Base-by-base conservation (phyloP, 2,329 filamentous ascomycete species). In the Scedosporium apiospermum region DNA sequence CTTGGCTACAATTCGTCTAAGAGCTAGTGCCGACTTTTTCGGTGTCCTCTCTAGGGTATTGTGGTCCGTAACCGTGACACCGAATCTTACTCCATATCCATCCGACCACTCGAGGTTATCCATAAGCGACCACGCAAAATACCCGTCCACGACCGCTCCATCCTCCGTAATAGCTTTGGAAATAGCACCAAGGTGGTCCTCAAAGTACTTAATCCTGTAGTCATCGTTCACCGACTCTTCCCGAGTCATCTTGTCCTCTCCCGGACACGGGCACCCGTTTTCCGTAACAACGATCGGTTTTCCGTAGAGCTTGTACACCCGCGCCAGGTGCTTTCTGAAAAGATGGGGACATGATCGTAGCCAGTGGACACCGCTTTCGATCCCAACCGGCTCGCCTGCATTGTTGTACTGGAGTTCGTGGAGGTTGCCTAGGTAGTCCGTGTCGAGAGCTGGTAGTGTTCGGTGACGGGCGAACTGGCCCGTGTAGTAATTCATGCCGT, bases 401-500 rank as follows among this genome's bases (percentile, higher is more conserved):
- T 68, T 70, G 64, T 76, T 71, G 4, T 65, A 68, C 62, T 70
- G 70, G 42, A 70, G 66, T 60, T 72, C 71, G 14, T 73, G 68
- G 6, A 75, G 63, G 64, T 74, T 72, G 46, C 74, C 73, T 9
- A 70, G 61, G 57, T 71, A 71, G 64, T 76, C 74, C 1, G 69
- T 71, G 4, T 64, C 67, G 0, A 68, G 62, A 1, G 73, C 66
- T 1, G 67, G 66, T 4, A 44, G 62, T 3, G 66, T 53, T 2
- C 67, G 64, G 60, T 74, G 71, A 2, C 68, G 69, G 1, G 72
- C 72, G 61, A 70, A 76, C 62, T 74, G 72, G 0, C 72, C 71
- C 0, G 75, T 75, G 69, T 77, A 77, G 63, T 72, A 73, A 65
- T 77, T 76, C 73, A 76, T 76, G 53, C 74, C 74, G 63, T 76